phyloP scores from a whole-genome alignment of 164 flowering plant species.

The Malania oleifera region DNA sequence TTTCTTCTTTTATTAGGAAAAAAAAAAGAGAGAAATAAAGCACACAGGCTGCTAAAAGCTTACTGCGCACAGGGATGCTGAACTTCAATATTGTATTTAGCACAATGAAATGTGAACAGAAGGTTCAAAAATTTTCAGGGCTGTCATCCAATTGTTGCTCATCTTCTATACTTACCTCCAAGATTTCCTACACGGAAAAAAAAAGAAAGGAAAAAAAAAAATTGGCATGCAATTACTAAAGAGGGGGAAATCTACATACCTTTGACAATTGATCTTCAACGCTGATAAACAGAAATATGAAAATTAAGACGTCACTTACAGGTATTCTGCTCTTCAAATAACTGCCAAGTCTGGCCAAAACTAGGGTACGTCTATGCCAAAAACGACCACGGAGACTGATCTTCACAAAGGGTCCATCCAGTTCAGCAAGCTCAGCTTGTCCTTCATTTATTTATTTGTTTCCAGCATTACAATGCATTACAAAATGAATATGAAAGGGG shows the following conservation, averaged over 20 bases:
- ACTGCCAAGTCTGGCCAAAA: constrained; percentile 74
- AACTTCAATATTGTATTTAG: too few species aligned
- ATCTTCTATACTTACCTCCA: constrained; percentile 92
- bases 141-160: constrained; percentile 95
- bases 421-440: constrained; percentile 68
- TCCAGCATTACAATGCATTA: not conserved
- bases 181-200: constrained; percentile 88
- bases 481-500: not conserved
- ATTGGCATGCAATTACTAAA: not conserved
- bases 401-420: constrained; percentile 93
- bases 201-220: constrained; percentile 4
- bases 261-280: not conserved
- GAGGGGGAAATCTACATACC: not conserved
- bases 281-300: not conserved
- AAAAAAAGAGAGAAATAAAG: too few species aligned
- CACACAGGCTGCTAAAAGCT: too few species aligned
- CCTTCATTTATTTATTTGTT: constrained; percentile 28
- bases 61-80: too few species aligned
- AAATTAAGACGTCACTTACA: constrained; percentile 31
- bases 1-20: too few species aligned
- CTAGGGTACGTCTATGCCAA: constrained; percentile 77
- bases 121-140: constrained; percentile 65
- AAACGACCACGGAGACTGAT: constrained; percentile 78
- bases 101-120: not conserved
- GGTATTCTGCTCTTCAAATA: constrained; percentile 92